A percentile compares a stretch with the other conserved stretches of the same genome.
Evolutionary conservation across 306 rosid species (phyloP).

Genomic region (Dryas alaskensis): DNA sequence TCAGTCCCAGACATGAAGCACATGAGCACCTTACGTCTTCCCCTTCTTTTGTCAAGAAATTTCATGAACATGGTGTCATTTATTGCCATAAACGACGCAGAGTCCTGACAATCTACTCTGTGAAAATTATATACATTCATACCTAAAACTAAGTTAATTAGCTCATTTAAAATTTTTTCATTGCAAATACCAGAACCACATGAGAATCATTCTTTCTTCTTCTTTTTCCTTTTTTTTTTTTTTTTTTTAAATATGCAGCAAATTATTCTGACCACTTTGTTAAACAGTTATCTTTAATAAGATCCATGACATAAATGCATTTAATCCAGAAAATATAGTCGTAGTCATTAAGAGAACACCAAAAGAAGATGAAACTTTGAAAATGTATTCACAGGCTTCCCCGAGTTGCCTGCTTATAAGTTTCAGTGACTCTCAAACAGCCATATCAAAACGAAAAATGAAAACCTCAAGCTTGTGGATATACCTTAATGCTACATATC

Average conservation of each 20-base stretch:
- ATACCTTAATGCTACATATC: conserved; percentile 10
- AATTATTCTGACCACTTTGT: neutral
- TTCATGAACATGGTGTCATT: neutral
- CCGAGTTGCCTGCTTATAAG: neutral
- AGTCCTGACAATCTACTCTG: too few relatives aligned
- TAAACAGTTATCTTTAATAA: neutral
- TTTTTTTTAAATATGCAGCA: neutral
- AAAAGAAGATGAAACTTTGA: neutral
- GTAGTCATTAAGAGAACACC: neutral
- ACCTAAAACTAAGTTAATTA: too few relatives aligned
- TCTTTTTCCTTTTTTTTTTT: neutral
- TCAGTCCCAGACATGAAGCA: neutral
- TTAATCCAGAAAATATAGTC: neutral
- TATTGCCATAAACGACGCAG: neutral
- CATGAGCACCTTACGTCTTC: too few relatives aligned
- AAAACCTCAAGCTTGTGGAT: neutral
- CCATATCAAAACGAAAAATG: neutral
- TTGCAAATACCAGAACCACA: too few relatives aligned
- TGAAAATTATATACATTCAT: too few relatives aligned
- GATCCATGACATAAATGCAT: neutral
- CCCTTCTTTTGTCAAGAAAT: neutral
- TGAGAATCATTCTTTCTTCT: too few relatives aligned
- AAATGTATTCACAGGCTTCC: neutral
- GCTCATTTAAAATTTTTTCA: too few relatives aligned
- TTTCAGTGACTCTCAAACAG: neutral